Conservation (phyloP, 176 grass and related monocot genomes). For the Chloris gayana region DNA sequence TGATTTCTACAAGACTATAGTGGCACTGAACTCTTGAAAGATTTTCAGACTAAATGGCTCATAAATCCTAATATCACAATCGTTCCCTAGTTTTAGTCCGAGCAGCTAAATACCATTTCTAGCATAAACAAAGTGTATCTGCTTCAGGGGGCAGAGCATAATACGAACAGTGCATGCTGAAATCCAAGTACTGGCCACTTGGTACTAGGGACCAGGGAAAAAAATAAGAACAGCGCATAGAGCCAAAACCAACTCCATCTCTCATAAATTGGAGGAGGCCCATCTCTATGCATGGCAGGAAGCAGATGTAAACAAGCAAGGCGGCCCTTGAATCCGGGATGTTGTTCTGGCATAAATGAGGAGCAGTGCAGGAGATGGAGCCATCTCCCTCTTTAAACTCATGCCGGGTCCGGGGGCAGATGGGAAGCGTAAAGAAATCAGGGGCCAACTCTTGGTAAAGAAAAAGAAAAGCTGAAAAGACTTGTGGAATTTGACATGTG, state of each 20-base stretch:
- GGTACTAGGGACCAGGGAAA: constrained; percentile 29
- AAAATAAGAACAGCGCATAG: constrained; percentile 31
- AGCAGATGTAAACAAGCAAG: constrained; percentile 35
- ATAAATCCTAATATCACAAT: neutral
- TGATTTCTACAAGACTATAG: neutral
- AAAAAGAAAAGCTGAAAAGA: constrained; percentile 25
- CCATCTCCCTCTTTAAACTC: constrained; percentile 40
- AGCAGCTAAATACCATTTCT: neutral
- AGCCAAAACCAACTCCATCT: constrained; percentile 28
- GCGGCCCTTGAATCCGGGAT: constrained; percentile 40
- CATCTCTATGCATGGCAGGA: constrained; percentile 41
- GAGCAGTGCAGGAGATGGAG: constrained; percentile 50
- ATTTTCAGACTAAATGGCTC: neutral
- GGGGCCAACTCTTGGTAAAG: neutral
- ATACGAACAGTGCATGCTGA: constrained; percentile 4
- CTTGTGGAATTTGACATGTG: constrained; percentile 16
- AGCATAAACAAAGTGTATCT: neutral
- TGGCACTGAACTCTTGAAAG: neutral
- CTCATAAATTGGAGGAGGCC: constrained; percentile 43
- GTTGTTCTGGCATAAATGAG: constrained; percentile 45
- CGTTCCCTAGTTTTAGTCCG: neutral
- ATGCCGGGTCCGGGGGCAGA: constrained; percentile 34
- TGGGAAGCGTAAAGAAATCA: constrained; percentile 47
- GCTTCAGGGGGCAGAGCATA: neutral
- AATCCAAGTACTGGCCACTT: constrained; percentile 7